Percentiles rank a stretch among this genome's conserved stretches.
phyloP scores from a whole-genome alignment of 2,329 filamentous ascomycete species.

The Mycogone perniciosa region DNA sequence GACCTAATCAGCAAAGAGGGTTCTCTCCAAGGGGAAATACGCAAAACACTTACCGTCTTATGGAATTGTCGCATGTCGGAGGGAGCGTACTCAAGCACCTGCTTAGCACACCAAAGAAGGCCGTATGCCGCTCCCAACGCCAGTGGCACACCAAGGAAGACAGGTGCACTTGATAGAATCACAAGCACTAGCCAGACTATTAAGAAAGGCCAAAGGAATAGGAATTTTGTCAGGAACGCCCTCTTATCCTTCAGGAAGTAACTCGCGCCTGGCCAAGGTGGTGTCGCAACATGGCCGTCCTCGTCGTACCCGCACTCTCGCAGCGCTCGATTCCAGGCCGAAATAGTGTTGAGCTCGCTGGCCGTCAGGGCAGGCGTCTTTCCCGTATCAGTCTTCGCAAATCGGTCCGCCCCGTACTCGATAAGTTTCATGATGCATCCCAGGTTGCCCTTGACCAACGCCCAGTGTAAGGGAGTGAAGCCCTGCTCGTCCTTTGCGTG shows the following conservation, averaged over 20 bases:
- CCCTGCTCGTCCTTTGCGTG: slow-evolving; percentile 86
- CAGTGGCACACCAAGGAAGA: slow-evolving; percentile 71
- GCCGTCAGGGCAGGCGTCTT: slow-evolving; percentile 87
- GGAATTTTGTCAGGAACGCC: slow-evolving; percentile 73
- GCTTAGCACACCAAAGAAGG: slow-evolving; percentile 71
- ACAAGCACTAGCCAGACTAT: slow-evolving; percentile 66
- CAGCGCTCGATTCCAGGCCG: slow-evolving; percentile 76
- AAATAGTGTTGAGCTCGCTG: slow-evolving; percentile 78
- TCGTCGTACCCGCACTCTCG: slow-evolving; percentile 77
- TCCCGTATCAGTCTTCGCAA: slow-evolving; percentile 79
- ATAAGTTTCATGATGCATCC: slow-evolving; percentile 88
- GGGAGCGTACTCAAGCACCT: slow-evolving; percentile 74
- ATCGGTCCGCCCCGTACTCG: slow-evolving; percentile 92
- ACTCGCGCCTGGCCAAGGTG: slow-evolving; percentile 66
- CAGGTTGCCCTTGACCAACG: slow-evolving; percentile 84
- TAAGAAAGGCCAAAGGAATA: slow-evolving; percentile 83
- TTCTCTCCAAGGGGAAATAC: not conserved
- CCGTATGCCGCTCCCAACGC: slow-evolving; percentile 59
- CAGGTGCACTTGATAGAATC: slow-evolving; percentile 64
- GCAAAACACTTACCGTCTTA: slow-evolving; percentile 60
- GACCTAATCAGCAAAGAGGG: not conserved
- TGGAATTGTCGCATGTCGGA: slow-evolving; percentile 85
- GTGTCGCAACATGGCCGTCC: slow-evolving; percentile 63
- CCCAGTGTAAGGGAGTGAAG: slow-evolving; percentile 94
- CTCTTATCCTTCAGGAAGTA: slow-evolving; percentile 71